Conservation (phyloP, 768 basidiomycete genomes). For the Rhodotorula babjevae region DNA sequence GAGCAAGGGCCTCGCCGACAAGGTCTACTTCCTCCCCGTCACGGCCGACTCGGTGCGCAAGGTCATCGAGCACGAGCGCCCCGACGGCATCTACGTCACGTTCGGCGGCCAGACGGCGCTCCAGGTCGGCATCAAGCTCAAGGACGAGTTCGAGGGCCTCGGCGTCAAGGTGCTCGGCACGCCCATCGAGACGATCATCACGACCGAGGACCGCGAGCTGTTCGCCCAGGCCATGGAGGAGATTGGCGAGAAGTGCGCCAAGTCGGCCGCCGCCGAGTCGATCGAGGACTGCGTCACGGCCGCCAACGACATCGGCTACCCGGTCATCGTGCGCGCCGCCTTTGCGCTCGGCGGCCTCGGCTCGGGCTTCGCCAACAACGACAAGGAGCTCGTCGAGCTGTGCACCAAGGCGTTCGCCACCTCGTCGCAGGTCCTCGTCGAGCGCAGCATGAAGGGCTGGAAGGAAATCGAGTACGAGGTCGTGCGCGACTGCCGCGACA, state of each 20-base stretch:
- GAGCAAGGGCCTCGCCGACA: constrained; percentile 73
- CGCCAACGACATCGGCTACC: constrained; percentile 79
- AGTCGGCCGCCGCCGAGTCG: constrained; percentile 81
- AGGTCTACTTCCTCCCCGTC: constrained; percentile 98
- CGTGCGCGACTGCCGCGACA: constrained; percentile 92
- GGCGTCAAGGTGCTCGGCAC: constrained; percentile 94
- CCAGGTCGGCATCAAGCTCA: constrained; percentile 93
- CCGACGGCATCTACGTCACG: constrained; percentile 97
- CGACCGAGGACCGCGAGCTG: constrained; percentile 90
- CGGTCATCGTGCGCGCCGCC: constrained; percentile 93
- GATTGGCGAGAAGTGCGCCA: constrained; percentile 92
- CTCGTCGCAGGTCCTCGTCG: constrained; percentile 95
- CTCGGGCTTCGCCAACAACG: constrained; percentile 92
- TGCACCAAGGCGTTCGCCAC: constrained; percentile 95
- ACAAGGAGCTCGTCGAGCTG: constrained; percentile 76
- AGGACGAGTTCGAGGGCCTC: constrained; percentile 85
- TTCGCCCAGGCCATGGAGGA: constrained; percentile 91
- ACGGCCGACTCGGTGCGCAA: constrained; percentile 96
- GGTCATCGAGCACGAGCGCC: constrained; percentile 97
- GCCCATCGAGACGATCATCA: constrained; percentile 93
- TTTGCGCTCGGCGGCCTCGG: constrained; percentile 95
- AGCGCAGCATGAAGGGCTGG: constrained; percentile 99
- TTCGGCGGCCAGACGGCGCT: constrained; percentile 98
- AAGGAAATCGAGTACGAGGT: constrained; percentile 99
- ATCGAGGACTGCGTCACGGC: constrained; percentile 76